These are phyloP conservation scores for Collariella sp. DNA, from an alignment of 495 filamentous ascomycete genomes.

Conservation along the genomic window DNA sequence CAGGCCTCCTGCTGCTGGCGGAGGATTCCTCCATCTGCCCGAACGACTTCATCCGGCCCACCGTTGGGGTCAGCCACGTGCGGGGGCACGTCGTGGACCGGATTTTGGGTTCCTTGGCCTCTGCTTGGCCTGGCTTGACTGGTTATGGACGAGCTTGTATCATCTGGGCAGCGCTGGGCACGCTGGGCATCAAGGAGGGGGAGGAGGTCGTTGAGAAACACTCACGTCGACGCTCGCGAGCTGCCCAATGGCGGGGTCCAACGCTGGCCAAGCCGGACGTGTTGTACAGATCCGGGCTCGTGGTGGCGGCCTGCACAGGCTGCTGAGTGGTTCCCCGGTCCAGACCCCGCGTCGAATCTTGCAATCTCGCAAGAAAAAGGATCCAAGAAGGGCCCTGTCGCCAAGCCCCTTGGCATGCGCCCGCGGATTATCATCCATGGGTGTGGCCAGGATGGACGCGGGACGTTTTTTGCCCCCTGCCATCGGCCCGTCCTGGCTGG, in stretches of 20 bases:
- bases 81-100: too few relatives aligned
- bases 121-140: not conserved
- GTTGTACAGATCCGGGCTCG: slow-evolving; percentile 25
- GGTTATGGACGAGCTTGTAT: not conserved
- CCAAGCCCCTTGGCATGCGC: slow-evolving; percentile 11
- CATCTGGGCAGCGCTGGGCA: slow-evolving; percentile 3
- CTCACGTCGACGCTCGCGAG: not conserved
- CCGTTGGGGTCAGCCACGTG: slow-evolving; percentile 28
- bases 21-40: slow-evolving; percentile 26
- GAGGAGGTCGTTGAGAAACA: not conserved
- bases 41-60: slow-evolving; percentile 25
- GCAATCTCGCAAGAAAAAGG: not conserved
- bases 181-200: slow-evolving; percentile 1
- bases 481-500: slow-evolving; percentile 2
- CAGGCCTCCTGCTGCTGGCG: not conserved
- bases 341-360: slow-evolving; percentile 13
- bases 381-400: not conserved
- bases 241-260: slow-evolving; percentile 11
- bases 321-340: slow-evolving; percentile 3
- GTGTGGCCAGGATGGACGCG: not conserved
- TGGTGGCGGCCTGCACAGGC: slow-evolving; percentile 14
- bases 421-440: slow-evolving; percentile 1
- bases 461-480: not conserved
- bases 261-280: slow-evolving; percentile 26
- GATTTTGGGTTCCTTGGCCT: slow-evolving; percentile 10